Base-by-base conservation (phyloP, 805 yeast species). In the Pichia exigua region DNA sequence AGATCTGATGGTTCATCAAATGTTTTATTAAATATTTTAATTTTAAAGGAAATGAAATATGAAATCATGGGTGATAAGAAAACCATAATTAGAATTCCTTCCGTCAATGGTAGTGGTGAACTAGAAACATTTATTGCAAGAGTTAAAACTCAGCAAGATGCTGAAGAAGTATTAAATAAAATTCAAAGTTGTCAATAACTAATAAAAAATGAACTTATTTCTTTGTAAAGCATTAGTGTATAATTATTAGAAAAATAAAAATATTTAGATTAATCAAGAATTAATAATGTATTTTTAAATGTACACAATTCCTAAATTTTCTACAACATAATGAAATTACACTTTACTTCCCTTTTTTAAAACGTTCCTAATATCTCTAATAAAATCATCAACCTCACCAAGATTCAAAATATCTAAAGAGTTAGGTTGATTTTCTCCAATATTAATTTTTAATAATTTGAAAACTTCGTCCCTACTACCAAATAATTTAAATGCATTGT, bases 1-100 rank as follows among this genome's bases (percentile, higher is more conserved):
- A 81, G 98, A 61, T 87, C 97, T 0, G 98, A 91, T 51, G 97
- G 96, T 28, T 82, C 89, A 41, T 84, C 85, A 41, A 78, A 95
- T 59, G 82, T 90, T 17, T 66, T 92, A 45, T 68, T 92, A 54
- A 92, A 92, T 64, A 72, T 82, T 15, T 68, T 73, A n/a, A 66
- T 90, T 12, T 71, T 78, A 11, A 76, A 76, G 49, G 79, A 78
- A 47, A 70, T 88, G 53, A 72, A 71, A 1, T 91, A 89, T 64
- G 72, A 76, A 12, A 73, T 78, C 3, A 71, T 81, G 51, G 82
- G 92, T 46, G 44, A 45, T 3, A 77, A 83, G 64, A 84, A 87
- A 30, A 79, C 82, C 30, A 68, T 79, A 57, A 81, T 90, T 15
- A 76, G 83, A 57, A 71, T 89, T 32, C 87, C 95, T 2, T 77